Conservation (phyloP, 345 rosid species). For the Noccaea caerulescens region DNA sequence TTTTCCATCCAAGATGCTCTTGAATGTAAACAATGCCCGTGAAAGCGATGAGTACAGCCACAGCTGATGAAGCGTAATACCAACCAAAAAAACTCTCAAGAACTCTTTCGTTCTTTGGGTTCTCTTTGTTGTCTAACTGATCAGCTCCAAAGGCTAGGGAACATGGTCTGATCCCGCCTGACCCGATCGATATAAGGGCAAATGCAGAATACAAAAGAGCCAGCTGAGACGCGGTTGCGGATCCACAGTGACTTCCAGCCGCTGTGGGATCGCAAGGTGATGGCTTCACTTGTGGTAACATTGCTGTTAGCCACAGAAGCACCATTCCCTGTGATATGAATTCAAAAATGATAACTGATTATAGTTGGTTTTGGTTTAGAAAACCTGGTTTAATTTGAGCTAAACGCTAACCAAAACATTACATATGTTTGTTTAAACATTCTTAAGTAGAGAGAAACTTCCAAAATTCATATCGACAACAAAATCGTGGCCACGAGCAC, state of each 20-base stretch:
- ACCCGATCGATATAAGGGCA: constrained; percentile 63
- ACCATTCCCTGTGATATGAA: constrained; percentile 59
- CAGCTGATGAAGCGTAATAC: constrained; percentile 62
- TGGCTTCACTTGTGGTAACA: constrained; percentile 67
- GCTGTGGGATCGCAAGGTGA: constrained; percentile 47
- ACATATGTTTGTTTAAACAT: constrained; percentile 6
- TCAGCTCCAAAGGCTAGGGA: constrained; percentile 80
- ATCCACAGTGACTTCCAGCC: constrained; percentile 46
- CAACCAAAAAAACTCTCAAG: constrained; percentile 71
- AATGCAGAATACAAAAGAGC: constrained; percentile 52
- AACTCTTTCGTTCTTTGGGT: constrained; percentile 57
- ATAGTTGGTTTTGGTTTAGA: background rate
- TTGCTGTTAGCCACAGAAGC: constrained; percentile 72
- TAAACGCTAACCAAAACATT: constrained; percentile 8
- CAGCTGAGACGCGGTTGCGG: constrained; percentile 59
- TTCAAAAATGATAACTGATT: constrained; percentile 7
- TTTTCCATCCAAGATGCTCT: constrained; percentile 64
- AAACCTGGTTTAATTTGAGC: constrained; percentile 6
- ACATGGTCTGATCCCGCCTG: constrained; percentile 79
- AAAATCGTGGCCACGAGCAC: constrained; percentile 32
- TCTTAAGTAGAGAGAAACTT: background rate
- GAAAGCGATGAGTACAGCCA: constrained; percentile 57
- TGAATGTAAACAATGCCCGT: constrained; percentile 64
- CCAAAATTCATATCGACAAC: constrained; percentile 29
- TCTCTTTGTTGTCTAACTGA: constrained; percentile 57